phyloP scores from a whole-genome alignment of 2,329 filamentous ascomycete genomes.

The Chrysosporium queenslandicum region DNA sequence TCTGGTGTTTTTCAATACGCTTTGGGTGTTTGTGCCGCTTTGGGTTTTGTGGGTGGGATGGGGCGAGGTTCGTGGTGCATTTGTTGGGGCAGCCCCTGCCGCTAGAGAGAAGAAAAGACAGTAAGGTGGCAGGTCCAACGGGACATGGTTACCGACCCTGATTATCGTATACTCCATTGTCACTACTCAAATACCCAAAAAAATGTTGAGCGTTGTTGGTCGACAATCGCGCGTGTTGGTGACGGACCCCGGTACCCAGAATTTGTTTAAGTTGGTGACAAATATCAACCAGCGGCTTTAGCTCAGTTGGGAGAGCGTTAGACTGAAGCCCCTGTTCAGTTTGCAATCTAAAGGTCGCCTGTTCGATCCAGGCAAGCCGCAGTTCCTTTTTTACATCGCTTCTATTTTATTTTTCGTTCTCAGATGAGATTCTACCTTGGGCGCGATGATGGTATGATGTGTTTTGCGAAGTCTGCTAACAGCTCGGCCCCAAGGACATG shows the following conservation, averaged over 20 bases:
- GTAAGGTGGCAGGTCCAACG: not conserved
- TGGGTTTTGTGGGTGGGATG: constrained; percentile 49
- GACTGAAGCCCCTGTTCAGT: constrained; percentile 1
- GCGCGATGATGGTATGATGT: too few species aligned
- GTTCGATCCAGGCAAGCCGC: constrained; percentile 9
- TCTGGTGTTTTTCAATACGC: constrained; percentile 53
- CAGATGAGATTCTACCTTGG: too few species aligned
- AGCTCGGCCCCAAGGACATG: too few species aligned
- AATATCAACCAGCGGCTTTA: constrained; percentile 1
- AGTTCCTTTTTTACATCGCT: not conserved
- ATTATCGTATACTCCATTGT: too few species aligned
- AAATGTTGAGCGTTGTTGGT: too few species aligned
- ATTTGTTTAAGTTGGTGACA: not conserved
- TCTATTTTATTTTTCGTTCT: not conserved
- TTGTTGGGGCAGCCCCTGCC: constrained; percentile 21
- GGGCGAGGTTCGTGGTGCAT: constrained; percentile 34
- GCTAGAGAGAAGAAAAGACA: constrained; percentile 8
- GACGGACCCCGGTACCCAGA: not conserved
- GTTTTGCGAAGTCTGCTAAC: too few species aligned
- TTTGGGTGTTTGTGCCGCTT: constrained; percentile 52
- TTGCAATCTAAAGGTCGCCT: constrained; percentile 7
- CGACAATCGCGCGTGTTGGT: too few species aligned
- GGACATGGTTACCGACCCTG: too few species aligned
- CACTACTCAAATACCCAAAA: too few species aligned
- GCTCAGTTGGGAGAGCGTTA: constrained; percentile 10